phyloP scores from a whole-genome alignment of 78 protist genomes.

The slime mould (Dictyostelium discoideum) region DNA sequence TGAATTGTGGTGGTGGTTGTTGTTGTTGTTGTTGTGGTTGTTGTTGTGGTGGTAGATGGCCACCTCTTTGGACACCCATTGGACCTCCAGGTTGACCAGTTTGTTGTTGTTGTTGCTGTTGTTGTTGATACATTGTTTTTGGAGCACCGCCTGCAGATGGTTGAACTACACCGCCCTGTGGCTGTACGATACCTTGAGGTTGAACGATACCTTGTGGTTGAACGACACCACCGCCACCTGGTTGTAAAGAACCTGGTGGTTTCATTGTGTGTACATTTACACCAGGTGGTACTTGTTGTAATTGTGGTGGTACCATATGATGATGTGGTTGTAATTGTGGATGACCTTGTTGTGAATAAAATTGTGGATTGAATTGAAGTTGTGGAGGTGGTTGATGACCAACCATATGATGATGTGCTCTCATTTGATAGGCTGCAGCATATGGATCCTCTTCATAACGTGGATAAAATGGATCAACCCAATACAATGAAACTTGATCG shows the following conservation, averaged over 20 bases:
- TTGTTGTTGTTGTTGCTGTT: not conserved
- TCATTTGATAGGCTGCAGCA: constrained; percentile 2
- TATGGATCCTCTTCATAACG: constrained; percentile 10
- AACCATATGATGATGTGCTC: not conserved
- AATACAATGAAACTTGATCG: constrained; percentile 24
- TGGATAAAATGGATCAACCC: constrained; percentile 8
- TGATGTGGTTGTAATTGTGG: not conserved
- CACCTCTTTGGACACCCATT: not conserved
- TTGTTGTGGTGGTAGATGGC: not conserved
- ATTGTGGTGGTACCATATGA: not conserved
- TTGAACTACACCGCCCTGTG: not conserved
- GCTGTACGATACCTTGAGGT: constrained; percentile 10
- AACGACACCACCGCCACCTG: not conserved
- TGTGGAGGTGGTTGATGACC: not conserved
- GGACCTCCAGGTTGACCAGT: not conserved
- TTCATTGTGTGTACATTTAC: not conserved
- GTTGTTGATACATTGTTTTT: not conserved
- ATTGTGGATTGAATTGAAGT: not conserved
- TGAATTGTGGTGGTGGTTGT: not conserved
- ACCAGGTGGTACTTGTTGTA: constrained; percentile 13
- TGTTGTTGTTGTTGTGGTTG: not conserved
- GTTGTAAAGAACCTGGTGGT: constrained; percentile 6
- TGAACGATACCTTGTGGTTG: not conserved
- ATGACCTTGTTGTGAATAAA: not conserved
- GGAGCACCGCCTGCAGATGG: not conserved